Percentiles rank a stretch among this genome's conserved stretches.
phyloP scores from a whole-genome alignment of 805 yeast species.

The Ogataea paradorogensis region DNA sequence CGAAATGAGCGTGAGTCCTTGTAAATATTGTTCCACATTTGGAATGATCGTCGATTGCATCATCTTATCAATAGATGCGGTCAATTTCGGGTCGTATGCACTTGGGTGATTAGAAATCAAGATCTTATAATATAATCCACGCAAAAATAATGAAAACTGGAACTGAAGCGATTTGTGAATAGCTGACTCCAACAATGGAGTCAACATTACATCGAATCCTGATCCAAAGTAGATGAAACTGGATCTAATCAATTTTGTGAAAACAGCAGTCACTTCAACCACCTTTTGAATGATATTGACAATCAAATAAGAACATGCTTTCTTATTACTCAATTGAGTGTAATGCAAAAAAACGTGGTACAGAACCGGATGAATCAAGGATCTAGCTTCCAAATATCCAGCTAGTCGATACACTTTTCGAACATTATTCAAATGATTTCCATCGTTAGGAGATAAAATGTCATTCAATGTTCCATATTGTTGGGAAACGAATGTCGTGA shows the following conservation, averaged over 20 bases:
- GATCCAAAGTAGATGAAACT: conserved; percentile 29
- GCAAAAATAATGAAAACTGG: conserved; percentile 27
- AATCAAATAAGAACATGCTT: conserved; percentile 38
- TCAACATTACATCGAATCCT: conserved; percentile 39
- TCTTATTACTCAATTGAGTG: conserved; percentile 32
- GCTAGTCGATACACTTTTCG: conserved; percentile 23
- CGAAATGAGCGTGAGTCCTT: conserved; percentile 45
- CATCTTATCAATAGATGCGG: conserved; percentile 13
- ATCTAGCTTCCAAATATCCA: conserved; percentile 26
- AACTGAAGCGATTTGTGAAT: conserved; percentile 39
- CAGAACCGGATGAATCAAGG: conserved; percentile 39
- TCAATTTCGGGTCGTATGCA: conserved; percentile 4
- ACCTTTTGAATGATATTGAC: conserved; percentile 33
- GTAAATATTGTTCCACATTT: conserved; percentile 41
- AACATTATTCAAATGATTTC: conserved; percentile 22
- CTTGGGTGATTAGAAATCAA: conserved; percentile 7
- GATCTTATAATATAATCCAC: conserved; percentile 30
- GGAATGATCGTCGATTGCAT: conserved; percentile 24
- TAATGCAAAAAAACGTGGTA: conserved; percentile 42
- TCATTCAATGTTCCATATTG: conserved; percentile 33
- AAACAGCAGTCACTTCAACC: conserved; percentile 36
- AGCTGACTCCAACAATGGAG: conserved; percentile 36
- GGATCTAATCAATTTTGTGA: conserved; percentile 34
- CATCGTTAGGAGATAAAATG: conserved; percentile 25
- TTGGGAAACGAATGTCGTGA: conserved; percentile 36